Evolutionary conservation across 2,329 filamentous ascomycete species (phyloP), one percentile per base, ranked within the genome.

Genomic region (Epichloe gansuensis): DNA sequence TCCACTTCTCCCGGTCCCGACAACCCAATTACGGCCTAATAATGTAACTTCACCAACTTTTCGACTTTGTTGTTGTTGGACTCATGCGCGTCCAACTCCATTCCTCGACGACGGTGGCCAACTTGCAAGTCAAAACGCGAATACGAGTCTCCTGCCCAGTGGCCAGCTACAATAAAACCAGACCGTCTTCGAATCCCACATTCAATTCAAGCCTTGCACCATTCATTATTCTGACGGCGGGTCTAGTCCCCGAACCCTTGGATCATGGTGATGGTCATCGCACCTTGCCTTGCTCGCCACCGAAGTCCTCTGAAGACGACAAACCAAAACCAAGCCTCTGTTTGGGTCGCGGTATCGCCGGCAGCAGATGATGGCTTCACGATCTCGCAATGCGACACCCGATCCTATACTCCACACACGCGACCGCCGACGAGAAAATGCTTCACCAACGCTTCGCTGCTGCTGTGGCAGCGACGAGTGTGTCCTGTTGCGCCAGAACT

Each of bases 401-500:
- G 52, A 57, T 52, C 57, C 54, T 48, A 57, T 54, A 49, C 25
- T 45, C 59, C 63, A 59, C 57, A 62, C 57, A 49, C 52, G 53
- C 46, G 54, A 55, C 41, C 57, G 57, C 53, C 54, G 52, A 39
- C 60, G 62, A 43, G 57, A 64, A 48, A 45, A 50, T 43, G 55
- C 59, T 46, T 52, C 64, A 50, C 62, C 69, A 44, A 59, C 70
- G 17, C 64, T 82, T 57, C 73, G 70, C 49, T 97, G 93, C 75
- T 98, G 91, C 72, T 98, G 91, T 72, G 91, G 90, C 53, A 83
- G 82, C 59, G 66, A 75, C 56, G 83, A 89, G 62, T 97, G 91
- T 69, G 78, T 83, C 60, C 88, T 86, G 65, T 77, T 96, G 56
- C 82, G 81, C 67, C 85, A 91, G 70, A 96, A 91, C 70, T 84